Evolutionary conservation across 768 basidiomycete genomes (phyloP), one percentile per base, ranked within the genome.

Genomic region (Lactarius hatsudake): DNA sequence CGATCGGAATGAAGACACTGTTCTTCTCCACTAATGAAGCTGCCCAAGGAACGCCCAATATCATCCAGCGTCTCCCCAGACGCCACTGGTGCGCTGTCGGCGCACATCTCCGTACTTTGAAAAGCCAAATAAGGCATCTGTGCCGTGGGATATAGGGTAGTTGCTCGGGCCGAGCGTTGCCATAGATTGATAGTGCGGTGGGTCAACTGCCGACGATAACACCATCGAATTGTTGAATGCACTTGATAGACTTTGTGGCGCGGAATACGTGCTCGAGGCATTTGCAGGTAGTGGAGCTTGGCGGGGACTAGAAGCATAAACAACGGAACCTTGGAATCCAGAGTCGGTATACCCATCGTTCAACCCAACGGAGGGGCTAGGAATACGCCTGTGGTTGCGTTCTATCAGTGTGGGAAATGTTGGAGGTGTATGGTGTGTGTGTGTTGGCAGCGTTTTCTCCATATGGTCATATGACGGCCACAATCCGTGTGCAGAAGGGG

Each of bases 11-110:
- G 63, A 64, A 64, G 62, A 60, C 51, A 48, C n/a, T 30, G 48
- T 56, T 55, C 59, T 56, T 64, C 62, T 63, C 62, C 58, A 55
- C 53, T 60, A 48, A 60, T 59, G 32, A 45, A 34, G 36, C 42
- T 51, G n/a, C 42, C 20, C 15, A 32, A 61, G 20, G 57, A 64
- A 60, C 15, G 54, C 38, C 20, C 10, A 32, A 28, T 45, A 61
- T 69, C 57, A 71, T 63, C 71, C 71, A 5, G 65, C 69, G 43
- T 65, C 64, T 6, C 70, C 70, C 70, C 70, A 71, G 32, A 71
- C 59, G 10, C 71, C 69, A 58, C 69, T 60, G 32, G 66, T 61
- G 5, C 65, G 62, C 36, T 61, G 65, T 54, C 45, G 69, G 26
- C 34, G 69, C 45, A 62, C 53, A 18, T 58, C 65, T 32, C 62